These are phyloP conservation scores for Cyphellophora europaea DNA, from an alignment of 2,329 filamentous ascomycete species.

Conservation along the genomic window DNA sequence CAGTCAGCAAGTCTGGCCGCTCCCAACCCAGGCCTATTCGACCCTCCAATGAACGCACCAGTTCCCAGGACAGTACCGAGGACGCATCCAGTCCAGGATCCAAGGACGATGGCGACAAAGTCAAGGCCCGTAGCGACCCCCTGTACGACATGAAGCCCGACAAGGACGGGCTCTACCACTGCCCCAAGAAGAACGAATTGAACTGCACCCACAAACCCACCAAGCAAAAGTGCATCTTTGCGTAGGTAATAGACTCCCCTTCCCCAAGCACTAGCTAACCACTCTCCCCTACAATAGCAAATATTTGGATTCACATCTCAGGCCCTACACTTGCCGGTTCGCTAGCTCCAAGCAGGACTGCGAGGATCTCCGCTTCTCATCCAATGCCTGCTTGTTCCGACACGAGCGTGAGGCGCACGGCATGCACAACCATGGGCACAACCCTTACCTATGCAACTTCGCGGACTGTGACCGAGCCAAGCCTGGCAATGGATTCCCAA, in stretches of 20 bases:
- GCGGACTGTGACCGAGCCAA: constrained; percentile 77
- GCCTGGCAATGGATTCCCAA: constrained; percentile 79
- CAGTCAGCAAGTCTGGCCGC: background rate
- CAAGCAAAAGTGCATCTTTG: constrained; percentile 98
- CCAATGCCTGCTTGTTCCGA: constrained; percentile 85
- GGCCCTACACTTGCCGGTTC: constrained; percentile 86
- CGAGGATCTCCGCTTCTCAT: constrained; percentile 82
- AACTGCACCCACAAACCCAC: constrained; percentile 85
- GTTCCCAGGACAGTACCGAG: constrained; percentile 5
- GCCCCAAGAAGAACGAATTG: constrained; percentile 62
- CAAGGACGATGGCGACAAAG: constrained; percentile 13
- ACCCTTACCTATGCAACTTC: constrained; percentile 83
- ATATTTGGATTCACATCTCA: constrained; percentile 92
- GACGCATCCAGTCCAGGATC: constrained; percentile 5
- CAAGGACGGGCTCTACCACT: constrained; percentile 78
- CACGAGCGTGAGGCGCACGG: constrained; percentile 94
- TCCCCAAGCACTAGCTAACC: constrained; percentile 19
- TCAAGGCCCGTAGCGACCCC: constrained; percentile 16
- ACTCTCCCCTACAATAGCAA: constrained; percentile 52
- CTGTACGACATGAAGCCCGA: constrained; percentile 15
- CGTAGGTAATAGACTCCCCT: constrained; percentile 53
- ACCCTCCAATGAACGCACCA: constrained; percentile 16
- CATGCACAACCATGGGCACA: constrained; percentile 88
- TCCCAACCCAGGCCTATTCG: constrained; percentile 16
- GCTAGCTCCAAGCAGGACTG: constrained; percentile 52